A percentile compares a stretch with the other conserved stretches of the same genome.
Conservation (phyloP, 257 asterid genomes). For the Petrea volubilis region DNA sequence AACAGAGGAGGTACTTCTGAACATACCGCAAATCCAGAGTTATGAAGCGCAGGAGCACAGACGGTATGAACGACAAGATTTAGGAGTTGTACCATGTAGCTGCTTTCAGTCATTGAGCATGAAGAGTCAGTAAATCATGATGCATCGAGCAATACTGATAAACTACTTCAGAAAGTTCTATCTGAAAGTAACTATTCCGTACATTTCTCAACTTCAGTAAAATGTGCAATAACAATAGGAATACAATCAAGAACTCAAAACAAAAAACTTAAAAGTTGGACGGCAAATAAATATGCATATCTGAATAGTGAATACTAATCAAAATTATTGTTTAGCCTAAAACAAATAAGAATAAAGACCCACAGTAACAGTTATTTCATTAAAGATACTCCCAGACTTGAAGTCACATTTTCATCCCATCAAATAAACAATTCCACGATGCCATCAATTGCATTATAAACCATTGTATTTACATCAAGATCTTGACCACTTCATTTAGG, state of each 20-base stretch:
- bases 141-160: constrained; percentile 7
- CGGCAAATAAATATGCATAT: constrained; percentile 1
- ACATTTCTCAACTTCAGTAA: constrained; percentile 1
- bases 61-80: constrained; percentile 73
- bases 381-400: neutral
- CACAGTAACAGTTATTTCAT: neutral
- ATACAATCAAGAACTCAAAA: neutral
- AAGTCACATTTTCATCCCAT: neutral
- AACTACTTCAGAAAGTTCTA: neutral
- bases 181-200: neutral
- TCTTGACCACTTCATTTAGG: neutral
- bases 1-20: constrained; percentile 7
- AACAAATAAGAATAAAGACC: neutral
- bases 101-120: constrained; percentile 40
- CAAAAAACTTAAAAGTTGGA: constrained; percentile 7
- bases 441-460: constrained; percentile 1
- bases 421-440: constrained; percentile 1
- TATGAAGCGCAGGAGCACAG: constrained; percentile 92
- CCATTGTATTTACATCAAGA: neutral
- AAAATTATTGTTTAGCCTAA: neutral
- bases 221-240: neutral
- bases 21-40: constrained; percentile 98
- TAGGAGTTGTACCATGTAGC: constrained; percentile 92
- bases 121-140: constrained; percentile 25
- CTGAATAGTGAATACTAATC: neutral